Conservation (phyloP, 2,329 filamentous ascomycete genomes). For the Triangularia setosa region DNA sequence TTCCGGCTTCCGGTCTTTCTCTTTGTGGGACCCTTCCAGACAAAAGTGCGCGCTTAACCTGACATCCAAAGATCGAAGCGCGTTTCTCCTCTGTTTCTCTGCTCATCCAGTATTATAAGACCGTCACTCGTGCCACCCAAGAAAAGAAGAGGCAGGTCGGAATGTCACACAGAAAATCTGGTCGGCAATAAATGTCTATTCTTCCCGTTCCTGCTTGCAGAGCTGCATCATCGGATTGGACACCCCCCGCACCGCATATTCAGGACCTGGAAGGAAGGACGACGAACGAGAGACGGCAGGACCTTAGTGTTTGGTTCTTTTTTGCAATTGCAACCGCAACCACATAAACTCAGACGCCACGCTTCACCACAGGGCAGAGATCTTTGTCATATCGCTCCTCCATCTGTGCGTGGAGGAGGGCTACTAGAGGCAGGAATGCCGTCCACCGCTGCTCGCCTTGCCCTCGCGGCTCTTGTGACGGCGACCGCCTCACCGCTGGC, state of each 20-base stretch:
- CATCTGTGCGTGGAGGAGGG: not conserved
- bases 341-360: conserved; percentile 6
- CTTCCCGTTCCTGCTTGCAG: conserved; percentile 16
- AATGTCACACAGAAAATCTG: conserved; percentile 21
- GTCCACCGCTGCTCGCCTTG: conserved; percentile 7
- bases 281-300: not conserved
- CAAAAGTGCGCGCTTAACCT: conserved; percentile 17
- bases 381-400: not conserved
- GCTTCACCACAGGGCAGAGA: not conserved
- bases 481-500: conserved; percentile 19
- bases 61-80: not conserved
- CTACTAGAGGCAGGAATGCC: conserved; percentile 17
- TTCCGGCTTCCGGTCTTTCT: not conserved
- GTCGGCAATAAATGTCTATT: conserved; percentile 19
- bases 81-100: not conserved
- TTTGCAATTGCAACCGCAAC: conserved; percentile 1
- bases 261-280: not conserved
- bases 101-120: not conserved
- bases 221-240: conserved; percentile 8
- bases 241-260: conserved; percentile 16
- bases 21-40: not conserved
- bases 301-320: not conserved
- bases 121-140: not conserved
- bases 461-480: conserved; percentile 15
- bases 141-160: conserved; percentile 8